Evolutionary conservation across 192 early-diverging fungal species (phyloP).

Genomic region (Jimgerdemannia lactiflua): DNA sequence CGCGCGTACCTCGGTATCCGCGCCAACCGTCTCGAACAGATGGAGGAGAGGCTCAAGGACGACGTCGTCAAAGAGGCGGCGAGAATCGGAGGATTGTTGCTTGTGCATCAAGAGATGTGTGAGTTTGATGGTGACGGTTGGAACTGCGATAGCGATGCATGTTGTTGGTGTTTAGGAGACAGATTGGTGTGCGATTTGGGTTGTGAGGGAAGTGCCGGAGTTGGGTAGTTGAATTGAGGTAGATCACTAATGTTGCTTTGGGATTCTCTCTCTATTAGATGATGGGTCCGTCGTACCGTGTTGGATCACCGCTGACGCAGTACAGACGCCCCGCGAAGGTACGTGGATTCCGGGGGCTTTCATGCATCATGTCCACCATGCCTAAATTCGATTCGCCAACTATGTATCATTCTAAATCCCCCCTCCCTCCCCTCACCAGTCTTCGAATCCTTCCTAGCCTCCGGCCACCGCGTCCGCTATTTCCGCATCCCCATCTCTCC

Average conservation of each 20-base stretch:
- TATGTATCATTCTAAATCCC: neutral
- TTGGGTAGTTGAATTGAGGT: too few relatives aligned
- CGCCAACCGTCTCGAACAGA: conserved; percentile 48
- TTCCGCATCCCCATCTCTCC: conserved; percentile 59
- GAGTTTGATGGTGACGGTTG: conserved; percentile 5
- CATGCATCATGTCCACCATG: too few relatives aligned
- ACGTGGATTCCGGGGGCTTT: neutral
- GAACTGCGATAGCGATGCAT: too few relatives aligned
- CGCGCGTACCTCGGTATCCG: conserved; percentile 50
- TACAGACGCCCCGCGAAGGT: conserved; percentile 56
- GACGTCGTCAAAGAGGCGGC: conserved; percentile 50
- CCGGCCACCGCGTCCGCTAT: conserved; percentile 48
- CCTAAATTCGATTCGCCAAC: too few relatives aligned
- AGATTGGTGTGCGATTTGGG: too few relatives aligned
- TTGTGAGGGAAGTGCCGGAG: too few relatives aligned
- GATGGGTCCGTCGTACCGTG: conserved; percentile 48
- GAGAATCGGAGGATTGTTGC: conserved; percentile 43
- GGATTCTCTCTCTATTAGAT: conserved; percentile 4
- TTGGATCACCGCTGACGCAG: conserved; percentile 52
- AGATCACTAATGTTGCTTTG: neutral
- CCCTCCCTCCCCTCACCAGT: conserved; percentile 19
- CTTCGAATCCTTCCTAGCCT: conserved; percentile 40
- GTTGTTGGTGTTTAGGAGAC: too few relatives aligned
- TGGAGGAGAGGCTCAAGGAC: conserved; percentile 57
- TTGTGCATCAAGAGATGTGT: conserved; percentile 60